Evolutionary conservation across 805 yeast species (phyloP), one percentile per base, ranked within the genome.

Genomic region (Ogataea nitratoaversa): DNA sequence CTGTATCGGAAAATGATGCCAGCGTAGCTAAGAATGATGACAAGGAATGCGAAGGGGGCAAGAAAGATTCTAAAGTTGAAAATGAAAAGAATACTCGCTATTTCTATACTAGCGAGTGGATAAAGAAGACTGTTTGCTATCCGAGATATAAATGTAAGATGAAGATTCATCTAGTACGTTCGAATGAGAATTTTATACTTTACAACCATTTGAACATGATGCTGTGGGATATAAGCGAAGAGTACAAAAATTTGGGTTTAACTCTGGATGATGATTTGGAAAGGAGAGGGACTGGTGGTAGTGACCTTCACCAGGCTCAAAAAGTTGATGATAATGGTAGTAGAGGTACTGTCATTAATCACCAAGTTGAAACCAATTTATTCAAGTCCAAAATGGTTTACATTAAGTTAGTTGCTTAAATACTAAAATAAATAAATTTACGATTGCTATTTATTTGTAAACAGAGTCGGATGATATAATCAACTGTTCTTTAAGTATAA

Each of bases 121-220:
- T 69, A 14, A 70, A 70, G 43, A 54, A 56, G 30, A 52, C 59
- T 33, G 57, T 70, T 31, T 69, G 74, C 30, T 66, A 59, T 40
- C 74, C 74, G 34, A 53, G 74, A 20, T 70, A 70, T 44, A 70
- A 70, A 41, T 57, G 70, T 34, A 66, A 64, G 23, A 70, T 70
- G 74, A 68, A 67, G 46, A 51, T 70, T 5, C 71, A 65, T 41
- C 32, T 66, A 12, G 17, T 65, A 2, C 33, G 27, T 32, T 19
- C 49, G 1, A 29, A 36, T 25, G 43, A 37, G 11, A 46, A 48
- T 29, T 53, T 54, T 23, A 40, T 58, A 2, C 32, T 63, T 1
- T 63, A 62, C 41, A 59, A 57, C 37, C 62, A 62, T 40, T 32
- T 43, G 18, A 49, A 52, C 23, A 57, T 56, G 62, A 40, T 60